Conservation (phyloP, 2,329 filamentous ascomycete genomes). For the Pyrenochaeta sp. region DNA sequence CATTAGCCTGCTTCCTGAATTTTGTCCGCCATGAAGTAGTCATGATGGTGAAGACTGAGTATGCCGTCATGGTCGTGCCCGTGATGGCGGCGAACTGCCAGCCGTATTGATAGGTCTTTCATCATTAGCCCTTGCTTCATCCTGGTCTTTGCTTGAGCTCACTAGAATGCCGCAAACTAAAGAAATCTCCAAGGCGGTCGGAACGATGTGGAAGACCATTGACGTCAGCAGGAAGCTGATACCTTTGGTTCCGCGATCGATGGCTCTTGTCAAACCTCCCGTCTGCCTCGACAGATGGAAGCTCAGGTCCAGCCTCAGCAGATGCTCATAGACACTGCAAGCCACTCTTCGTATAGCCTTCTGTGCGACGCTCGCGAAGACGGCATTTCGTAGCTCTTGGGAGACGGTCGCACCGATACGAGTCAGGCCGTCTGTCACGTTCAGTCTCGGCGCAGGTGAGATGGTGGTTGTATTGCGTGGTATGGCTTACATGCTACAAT, state of each 20-base stretch:
- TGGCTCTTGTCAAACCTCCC: slow-evolving; percentile 89
- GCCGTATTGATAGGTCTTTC: slow-evolving; percentile 89
- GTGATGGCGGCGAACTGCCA: slow-evolving; percentile 92
- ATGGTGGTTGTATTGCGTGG: slow-evolving; percentile 13
- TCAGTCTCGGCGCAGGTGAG: slow-evolving; percentile 23
- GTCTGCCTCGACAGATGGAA: slow-evolving; percentile 97
- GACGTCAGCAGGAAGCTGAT: slow-evolving; percentile 97
- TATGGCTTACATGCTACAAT: slow-evolving; percentile 77
- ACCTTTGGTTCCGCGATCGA: slow-evolving; percentile 96
- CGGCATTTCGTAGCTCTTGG: slow-evolving; percentile 92
- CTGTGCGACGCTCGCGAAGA: slow-evolving; percentile 96
- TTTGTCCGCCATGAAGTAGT: slow-evolving; percentile 98
- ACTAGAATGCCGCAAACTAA: slow-evolving; percentile 94
- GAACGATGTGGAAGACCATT: slow-evolving; percentile 98
- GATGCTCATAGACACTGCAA: slow-evolving; percentile 88
- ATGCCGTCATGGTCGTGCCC: slow-evolving; percentile 86
- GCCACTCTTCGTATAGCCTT: slow-evolving; percentile 94
- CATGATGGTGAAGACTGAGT: slow-evolving; percentile 95
- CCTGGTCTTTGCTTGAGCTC: slow-evolving; percentile 22
- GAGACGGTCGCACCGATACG: slow-evolving; percentile 89
- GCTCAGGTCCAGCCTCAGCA: slow-evolving; percentile 86
- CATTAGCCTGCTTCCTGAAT: slow-evolving; percentile 93
- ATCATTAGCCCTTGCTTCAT: slow-evolving; percentile 11
- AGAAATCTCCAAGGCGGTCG: slow-evolving; percentile 90
- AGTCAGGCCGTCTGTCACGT: slow-evolving; percentile 75